A percentile compares a stretch with the other conserved stretches of the same genome.
These are phyloP conservation scores for Inonotus hispidus DNA, from an alignment of 1,284 basidiomycete species.

Conservation along the genomic window DNA sequence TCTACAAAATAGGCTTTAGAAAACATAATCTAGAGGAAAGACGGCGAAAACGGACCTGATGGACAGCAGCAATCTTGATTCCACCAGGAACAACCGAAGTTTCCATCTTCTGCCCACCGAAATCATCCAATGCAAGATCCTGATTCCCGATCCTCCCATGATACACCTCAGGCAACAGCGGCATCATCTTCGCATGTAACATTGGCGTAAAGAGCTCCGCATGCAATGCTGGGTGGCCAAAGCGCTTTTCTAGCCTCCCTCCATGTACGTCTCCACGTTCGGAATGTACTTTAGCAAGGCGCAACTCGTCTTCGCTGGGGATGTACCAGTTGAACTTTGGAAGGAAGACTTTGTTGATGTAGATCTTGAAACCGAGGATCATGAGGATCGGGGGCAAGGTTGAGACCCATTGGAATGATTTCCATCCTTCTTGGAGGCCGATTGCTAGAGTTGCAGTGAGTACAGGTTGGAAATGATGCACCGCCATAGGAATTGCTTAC, in stretches of 20 bases:
- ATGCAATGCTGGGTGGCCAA: constrained; percentile 81
- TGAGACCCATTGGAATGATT: constrained; percentile 65
- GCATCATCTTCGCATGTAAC: constrained; percentile 83
- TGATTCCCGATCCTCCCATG: constrained; percentile 61
- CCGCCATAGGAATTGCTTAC: constrained; percentile 42
- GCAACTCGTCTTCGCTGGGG: constrained; percentile 66
- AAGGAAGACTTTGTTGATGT: constrained; percentile 65
- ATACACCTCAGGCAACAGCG: constrained; percentile 68
- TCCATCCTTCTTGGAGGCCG: constrained; percentile 76
- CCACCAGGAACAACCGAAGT: constrained; percentile 68
- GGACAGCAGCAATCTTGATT: constrained; percentile 71
- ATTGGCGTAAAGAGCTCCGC: constrained; percentile 81
- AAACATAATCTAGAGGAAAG: background rate
- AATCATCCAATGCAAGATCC: constrained; percentile 62
- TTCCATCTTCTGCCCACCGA: constrained; percentile 68
- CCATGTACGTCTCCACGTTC: constrained; percentile 61
- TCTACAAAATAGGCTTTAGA: constrained; percentile 29
- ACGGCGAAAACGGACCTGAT: constrained; percentile 43
- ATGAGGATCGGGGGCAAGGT: constrained; percentile 75
- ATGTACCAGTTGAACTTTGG: constrained; percentile 75
- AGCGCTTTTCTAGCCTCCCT: constrained; percentile 73
- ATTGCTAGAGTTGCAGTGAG: constrained; percentile 51
- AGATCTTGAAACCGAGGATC: constrained; percentile 76
- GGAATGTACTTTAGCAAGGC: constrained; percentile 65
- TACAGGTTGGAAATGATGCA: background rate